Evolutionary conservation across 2,329 filamentous ascomycete species (phyloP).

Genomic region (Talaromyces pinophilus): DNA sequence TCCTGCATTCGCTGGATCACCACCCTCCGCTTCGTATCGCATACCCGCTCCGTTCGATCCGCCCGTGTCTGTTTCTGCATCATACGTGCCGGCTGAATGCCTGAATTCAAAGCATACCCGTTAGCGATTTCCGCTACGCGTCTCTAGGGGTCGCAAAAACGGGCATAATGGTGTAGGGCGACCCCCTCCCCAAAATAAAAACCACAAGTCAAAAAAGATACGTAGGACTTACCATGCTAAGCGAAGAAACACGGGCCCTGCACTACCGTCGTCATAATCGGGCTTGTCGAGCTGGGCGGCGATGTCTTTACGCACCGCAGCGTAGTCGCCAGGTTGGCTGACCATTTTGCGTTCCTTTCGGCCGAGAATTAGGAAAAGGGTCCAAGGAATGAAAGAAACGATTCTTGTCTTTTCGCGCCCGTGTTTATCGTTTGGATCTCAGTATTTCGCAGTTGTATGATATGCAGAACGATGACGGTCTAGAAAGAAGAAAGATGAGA

Average conservation of each 20-base stretch:
- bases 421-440: neutral
- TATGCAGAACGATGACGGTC: neutral
- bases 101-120: conserved; percentile 33
- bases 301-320: conserved; percentile 58
- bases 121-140: neutral
- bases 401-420: neutral
- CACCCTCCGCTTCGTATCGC: conserved; percentile 65
- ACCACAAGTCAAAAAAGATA: neutral
- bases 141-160: neutral
- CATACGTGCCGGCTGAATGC: conserved; percentile 67
- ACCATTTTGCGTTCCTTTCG: conserved; percentile 14
- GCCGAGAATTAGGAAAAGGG: conserved; percentile 4
- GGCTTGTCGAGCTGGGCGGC: conserved; percentile 58
- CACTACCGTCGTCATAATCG: conserved; percentile 65
- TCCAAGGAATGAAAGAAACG: neutral
- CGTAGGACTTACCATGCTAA: conserved; percentile 57
- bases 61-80: conserved; percentile 60
- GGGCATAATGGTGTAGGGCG: too few relatives aligned
- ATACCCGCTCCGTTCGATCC: conserved; percentile 67
- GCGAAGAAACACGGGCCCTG: conserved; percentile 64
- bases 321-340: conserved; percentile 42
- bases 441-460: neutral
- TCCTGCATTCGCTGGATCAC: conserved; percentile 65
- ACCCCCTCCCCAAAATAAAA: neutral
- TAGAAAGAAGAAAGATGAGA: neutral